Conservation (phyloP, 306 rosid genomes). For the Medicago truncatula region DNA sequence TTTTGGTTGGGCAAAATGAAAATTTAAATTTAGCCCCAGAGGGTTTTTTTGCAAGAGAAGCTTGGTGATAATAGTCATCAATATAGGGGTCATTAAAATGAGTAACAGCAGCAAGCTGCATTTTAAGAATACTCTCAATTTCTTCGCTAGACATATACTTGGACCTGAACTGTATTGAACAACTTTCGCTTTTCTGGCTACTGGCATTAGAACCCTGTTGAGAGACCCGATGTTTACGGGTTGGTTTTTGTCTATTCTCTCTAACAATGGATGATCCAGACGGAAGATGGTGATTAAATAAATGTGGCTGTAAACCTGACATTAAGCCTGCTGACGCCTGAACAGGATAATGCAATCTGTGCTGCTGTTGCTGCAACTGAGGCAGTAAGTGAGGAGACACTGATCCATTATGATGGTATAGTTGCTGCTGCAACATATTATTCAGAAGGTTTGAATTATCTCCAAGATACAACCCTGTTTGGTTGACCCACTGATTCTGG, state of each 20-base stretch:
- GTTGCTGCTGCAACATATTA: slow-evolving; percentile 84
- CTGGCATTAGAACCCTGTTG: slow-evolving; percentile 52
- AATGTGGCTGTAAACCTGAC: slow-evolving; percentile 56
- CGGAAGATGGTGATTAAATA: slow-evolving; percentile 46
- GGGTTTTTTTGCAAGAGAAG: slow-evolving; percentile 52
- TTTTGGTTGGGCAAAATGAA: slow-evolving; percentile 59
- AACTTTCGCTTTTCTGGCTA: slow-evolving; percentile 53
- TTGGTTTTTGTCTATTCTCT: slow-evolving; percentile 57
- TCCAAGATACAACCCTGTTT: slow-evolving; percentile 57
- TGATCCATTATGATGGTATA: slow-evolving; percentile 59
- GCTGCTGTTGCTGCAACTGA: slow-evolving; percentile 62
- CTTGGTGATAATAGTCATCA: slow-evolving; percentile 64
- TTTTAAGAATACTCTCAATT: slow-evolving; percentile 63
- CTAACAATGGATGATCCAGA: slow-evolving; percentile 46
- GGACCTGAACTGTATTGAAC: slow-evolving; percentile 58
- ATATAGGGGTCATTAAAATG: slow-evolving; percentile 57
- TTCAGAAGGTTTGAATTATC: slow-evolving; percentile 66
- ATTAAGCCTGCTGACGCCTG: slow-evolving; percentile 52
- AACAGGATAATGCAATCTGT: slow-evolving; percentile 53
- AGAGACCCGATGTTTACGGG: slow-evolving; percentile 52
- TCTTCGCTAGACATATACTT: slow-evolving; percentile 66
- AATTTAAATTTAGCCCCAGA: slow-evolving; percentile 51
- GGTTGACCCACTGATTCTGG: slow-evolving; percentile 58
- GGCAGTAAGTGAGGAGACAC: slow-evolving; percentile 52
- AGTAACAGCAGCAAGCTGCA: slow-evolving; percentile 60